A percentile compares a stretch with the other conserved stretches of the same genome.
These are phyloP conservation scores for Claviceps digitariae DNA, from an alignment of 2,329 filamentous ascomycete genomes.

Conservation along the genomic window DNA sequence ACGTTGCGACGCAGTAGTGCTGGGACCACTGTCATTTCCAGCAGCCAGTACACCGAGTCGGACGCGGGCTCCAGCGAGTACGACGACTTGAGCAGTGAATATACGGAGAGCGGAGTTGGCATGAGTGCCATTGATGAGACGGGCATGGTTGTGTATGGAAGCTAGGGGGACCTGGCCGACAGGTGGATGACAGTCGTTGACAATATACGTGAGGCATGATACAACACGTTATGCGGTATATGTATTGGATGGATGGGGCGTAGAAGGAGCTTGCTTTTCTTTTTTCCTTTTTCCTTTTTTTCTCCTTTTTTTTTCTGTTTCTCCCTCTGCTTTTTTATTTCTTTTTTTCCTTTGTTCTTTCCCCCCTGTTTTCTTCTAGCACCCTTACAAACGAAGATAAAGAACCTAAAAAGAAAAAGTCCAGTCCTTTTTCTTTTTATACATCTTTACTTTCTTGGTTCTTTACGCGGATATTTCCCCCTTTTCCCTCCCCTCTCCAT, in stretches of 20 bases:
- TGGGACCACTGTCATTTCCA: constrained; percentile 34
- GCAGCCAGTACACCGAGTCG: constrained; percentile 19
- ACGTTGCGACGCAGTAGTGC: constrained; percentile 35
- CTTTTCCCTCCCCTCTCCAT: no score
- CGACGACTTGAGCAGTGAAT: constrained; percentile 32
- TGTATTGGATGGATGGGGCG: not conserved
- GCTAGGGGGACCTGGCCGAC: not conserved
- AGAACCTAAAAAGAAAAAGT: no score
- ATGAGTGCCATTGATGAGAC: constrained; percentile 12
- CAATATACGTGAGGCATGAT: no score
- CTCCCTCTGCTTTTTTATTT: no score
- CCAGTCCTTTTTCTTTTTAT: not conserved
- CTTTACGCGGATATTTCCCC: not conserved
- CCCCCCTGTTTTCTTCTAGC: not conserved
- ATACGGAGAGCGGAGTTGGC: constrained; percentile 29
- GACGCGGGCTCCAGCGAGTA: constrained; percentile 25
- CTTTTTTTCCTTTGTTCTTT: no score
- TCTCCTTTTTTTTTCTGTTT: not conserved
- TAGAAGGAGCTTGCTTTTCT: not conserved
- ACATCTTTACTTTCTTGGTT: not conserved
- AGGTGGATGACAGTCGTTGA: no score
- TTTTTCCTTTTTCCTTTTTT: no score
- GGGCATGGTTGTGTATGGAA: constrained; percentile 22
- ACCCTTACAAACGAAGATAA: no score
- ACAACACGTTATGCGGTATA: no score